Evolutionary conservation across 345 rosid genomes (phyloP).

Genomic region (Hypericum androsaemum): DNA sequence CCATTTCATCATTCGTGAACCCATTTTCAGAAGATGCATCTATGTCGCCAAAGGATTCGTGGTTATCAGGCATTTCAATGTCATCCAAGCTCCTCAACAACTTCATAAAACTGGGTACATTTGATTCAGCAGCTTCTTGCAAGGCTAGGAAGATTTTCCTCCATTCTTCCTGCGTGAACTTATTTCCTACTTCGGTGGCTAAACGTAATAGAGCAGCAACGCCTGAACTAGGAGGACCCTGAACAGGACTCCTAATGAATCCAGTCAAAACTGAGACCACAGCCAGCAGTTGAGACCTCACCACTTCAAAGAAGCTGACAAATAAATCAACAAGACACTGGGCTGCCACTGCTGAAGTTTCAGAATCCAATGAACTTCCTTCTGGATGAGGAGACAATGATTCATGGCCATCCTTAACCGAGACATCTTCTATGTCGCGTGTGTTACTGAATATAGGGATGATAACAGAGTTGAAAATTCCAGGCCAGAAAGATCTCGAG

Average conservation of each 20-base stretch:
- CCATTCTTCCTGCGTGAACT: slow-evolving; percentile 69
- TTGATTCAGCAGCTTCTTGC: slow-evolving; percentile 60
- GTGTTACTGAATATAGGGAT: slow-evolving; percentile 51
- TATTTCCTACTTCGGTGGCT: slow-evolving; percentile 48
- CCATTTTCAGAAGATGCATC: slow-evolving; percentile 57
- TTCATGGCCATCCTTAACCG: slow-evolving; percentile 31
- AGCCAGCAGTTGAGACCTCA: slow-evolving; percentile 54
- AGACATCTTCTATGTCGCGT: slow-evolving; percentile 33
- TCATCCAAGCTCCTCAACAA: slow-evolving; percentile 62
- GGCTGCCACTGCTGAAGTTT: slow-evolving; percentile 58
- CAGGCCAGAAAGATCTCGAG: slow-evolving; percentile 60
- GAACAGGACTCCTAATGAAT: slow-evolving; percentile 58
- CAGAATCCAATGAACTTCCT: slow-evolving; percentile 65
- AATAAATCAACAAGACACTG: slow-evolving; percentile 70
- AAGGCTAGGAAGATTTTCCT: slow-evolving; percentile 45
- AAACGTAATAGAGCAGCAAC: slow-evolving; percentile 54
- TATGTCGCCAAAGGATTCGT: slow-evolving; percentile 27
- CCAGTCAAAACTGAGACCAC: slow-evolving; percentile 59
- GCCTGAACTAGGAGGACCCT: slow-evolving; percentile 76
- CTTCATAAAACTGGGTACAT: slow-evolving; percentile 57
- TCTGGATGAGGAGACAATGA: slow-evolving; percentile 35
- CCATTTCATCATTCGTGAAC: slow-evolving; percentile 41
- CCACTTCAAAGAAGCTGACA: slow-evolving; percentile 43
- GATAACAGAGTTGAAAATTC: slow-evolving; percentile 48
- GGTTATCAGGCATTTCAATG: slow-evolving; percentile 32